Conservation (phyloP, 2,329 filamentous ascomycete genomes). For the Lachnellula occidentalis region DNA sequence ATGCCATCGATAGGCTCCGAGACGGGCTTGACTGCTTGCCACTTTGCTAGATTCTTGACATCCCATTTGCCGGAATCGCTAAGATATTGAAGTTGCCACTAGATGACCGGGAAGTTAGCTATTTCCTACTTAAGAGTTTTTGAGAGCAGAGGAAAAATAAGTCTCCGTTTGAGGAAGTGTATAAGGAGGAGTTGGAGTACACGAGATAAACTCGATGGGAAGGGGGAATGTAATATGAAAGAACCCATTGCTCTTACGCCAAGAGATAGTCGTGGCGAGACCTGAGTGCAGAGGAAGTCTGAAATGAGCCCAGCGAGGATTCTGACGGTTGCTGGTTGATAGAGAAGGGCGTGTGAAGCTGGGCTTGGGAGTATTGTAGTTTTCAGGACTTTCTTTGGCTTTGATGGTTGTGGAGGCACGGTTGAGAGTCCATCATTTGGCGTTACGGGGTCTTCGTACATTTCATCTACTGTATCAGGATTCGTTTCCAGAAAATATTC, state of each 20-base stretch:
- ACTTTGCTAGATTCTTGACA: conserved; percentile 92
- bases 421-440: conserved; percentile 37
- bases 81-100: conserved; percentile 84
- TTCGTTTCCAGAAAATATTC: conserved; percentile 34
- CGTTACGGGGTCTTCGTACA: conserved; percentile 42
- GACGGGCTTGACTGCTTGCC: conserved; percentile 74
- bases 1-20: conserved; percentile 71
- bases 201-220: too few species aligned
- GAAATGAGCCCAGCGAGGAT: conserved; percentile 76
- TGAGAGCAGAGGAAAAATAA: too few species aligned
- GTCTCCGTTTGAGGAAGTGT: too few species aligned
- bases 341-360: conserved; percentile 78
- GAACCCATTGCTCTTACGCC: too few species aligned
- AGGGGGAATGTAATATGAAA: too few species aligned
- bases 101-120: too few species aligned
- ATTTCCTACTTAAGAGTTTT: too few species aligned
- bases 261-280: conserved; percentile 73
- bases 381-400: conserved; percentile 54
- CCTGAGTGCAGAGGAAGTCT: conserved; percentile 68
- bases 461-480: conserved; percentile 32
- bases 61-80: conserved; percentile 94
- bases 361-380: conserved; percentile 67
- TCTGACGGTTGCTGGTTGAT: conserved; percentile 69
- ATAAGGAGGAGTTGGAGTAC: too few species aligned
- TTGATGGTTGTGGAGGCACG: conserved; percentile 43